phyloP scores from a whole-genome alignment of 257 asterid species.

The Solanum ahanhuiri region DNA sequence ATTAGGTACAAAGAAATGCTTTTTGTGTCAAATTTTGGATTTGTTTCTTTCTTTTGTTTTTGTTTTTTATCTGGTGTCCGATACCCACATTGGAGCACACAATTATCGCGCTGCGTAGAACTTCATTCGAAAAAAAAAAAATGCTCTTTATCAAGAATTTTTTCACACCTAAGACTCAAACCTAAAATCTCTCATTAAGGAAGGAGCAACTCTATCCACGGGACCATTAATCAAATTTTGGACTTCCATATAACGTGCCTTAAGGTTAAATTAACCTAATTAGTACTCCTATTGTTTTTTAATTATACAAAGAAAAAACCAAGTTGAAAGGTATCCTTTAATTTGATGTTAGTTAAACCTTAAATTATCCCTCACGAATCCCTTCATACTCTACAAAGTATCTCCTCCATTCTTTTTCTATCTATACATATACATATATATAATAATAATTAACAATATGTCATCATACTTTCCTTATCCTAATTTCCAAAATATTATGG shows the following conservation, averaged over 20 bases:
- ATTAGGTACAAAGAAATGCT: background rate
- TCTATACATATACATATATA: background rate
- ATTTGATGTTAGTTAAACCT: background rate
- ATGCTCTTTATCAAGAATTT: no score
- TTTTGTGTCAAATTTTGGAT: background rate
- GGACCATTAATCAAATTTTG: background rate
- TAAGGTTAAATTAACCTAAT: slow-evolving; percentile 17
- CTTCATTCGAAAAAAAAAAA: fast-evolving
- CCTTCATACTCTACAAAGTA: slow-evolving; percentile 52
- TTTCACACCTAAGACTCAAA: background rate
- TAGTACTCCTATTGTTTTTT: background rate
- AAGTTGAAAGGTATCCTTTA: background rate
- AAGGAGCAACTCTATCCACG: background rate
- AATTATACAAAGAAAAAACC: slow-evolving; percentile 4
- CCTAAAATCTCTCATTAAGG: no score
- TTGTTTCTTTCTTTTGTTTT: no score
- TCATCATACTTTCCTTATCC: background rate
- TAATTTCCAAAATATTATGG: slow-evolving; percentile 24
- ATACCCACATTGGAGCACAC: background rate
- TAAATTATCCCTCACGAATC: slow-evolving; percentile 67
- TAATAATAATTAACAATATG: no score
- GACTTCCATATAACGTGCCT: slow-evolving; percentile 23
- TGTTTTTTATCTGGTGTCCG: background rate
- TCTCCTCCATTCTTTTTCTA: slow-evolving; percentile 5
- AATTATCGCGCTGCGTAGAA: no score